Conservation (phyloP, 345 rosid genomes). For the Brassica juncea region DNA sequence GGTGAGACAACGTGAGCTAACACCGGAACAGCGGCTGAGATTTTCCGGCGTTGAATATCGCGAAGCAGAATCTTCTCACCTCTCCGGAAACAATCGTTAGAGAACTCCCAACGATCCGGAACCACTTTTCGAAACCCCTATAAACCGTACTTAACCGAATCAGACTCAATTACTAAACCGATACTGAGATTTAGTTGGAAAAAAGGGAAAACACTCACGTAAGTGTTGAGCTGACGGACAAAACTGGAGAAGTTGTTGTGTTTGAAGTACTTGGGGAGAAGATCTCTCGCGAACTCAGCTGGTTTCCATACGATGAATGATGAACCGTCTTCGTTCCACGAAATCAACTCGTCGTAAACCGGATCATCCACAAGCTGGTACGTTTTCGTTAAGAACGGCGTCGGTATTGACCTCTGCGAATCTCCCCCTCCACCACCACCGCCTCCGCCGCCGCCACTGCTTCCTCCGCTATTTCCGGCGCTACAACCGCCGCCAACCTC, state of each 20-base stretch:
- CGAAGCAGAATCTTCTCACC: slow-evolving; percentile 80
- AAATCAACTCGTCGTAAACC: slow-evolving; percentile 64
- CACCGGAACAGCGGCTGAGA: slow-evolving; percentile 43
- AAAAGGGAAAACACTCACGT: slow-evolving; percentile 50
- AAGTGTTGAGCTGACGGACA: slow-evolving; percentile 94
- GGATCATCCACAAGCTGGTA: slow-evolving; percentile 87
- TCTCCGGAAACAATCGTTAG: slow-evolving; percentile 70
- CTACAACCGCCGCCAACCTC: slow-evolving; percentile 49
- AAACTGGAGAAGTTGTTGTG: slow-evolving; percentile 95
- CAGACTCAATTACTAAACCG: background rate
- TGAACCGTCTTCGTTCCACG: slow-evolving; percentile 92
- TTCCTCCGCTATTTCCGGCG: slow-evolving; percentile 39
- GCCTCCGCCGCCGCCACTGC: slow-evolving; percentile 30
- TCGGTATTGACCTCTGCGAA: slow-evolving; percentile 73
- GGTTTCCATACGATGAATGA: slow-evolving; percentile 93
- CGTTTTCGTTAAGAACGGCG: slow-evolving; percentile 88
- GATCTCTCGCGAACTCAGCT: slow-evolving; percentile 90
- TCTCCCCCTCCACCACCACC: slow-evolving; percentile 41
- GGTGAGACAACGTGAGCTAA: slow-evolving; percentile 50
- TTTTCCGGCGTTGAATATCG: slow-evolving; percentile 85
- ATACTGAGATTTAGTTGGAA: background rate
- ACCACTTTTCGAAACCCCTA: slow-evolving; percentile 93
- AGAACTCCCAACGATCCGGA: slow-evolving; percentile 96
- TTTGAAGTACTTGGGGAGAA: slow-evolving; percentile 93
- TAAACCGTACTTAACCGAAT: background rate